Base-by-base conservation (phyloP, 805 yeast genomes). In the Candida lessepsii region DNA sequence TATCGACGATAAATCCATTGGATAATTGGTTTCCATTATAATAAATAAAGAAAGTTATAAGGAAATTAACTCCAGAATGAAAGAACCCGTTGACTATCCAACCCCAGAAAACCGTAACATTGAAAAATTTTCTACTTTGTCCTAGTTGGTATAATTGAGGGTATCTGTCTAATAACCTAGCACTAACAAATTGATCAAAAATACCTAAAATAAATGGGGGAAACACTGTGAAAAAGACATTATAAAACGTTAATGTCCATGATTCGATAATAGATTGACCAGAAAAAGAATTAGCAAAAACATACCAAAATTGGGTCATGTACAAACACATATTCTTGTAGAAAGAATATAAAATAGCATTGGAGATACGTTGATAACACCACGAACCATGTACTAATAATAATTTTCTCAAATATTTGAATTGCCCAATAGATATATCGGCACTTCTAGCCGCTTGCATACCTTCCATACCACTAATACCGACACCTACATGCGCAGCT, bases 401-500 rank as follows among this genome's bases (percentile, higher is more conserved):
- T 41, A 93, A 65, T 58, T 86, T 89, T 53, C 81, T 79, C 65
- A 93, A 71, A 60, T 78, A 93, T 58, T 82, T 82, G 75, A 93
- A 93, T 60, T 93, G 98, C 0, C 96, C 98, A 61, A 95, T 88
- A 1, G 98, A 89, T 45, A 93, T 80, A 70, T 93, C 99, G 0
- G 99, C 98, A 60, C 95, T 83, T 60, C 99, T 77, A 0, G 99
- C 97, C 9, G 99, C 99, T 64, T 93, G 99, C 88, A 90, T 89
- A 51, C 99, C 99, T 67, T 93, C 99, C 91, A 89, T 84, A 49
- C 99, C 99, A 63, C 95, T 86, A 47, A 93, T 95, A 58, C 99
- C 99, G 17, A 93, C 96, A 47, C 99, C 99, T 39, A 93, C 96
- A 61, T 93, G 98, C 0, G 99, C 99, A 11, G 99, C 98, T 63